Base-by-base conservation (phyloP, 1,284 basidiomycete genomes). In the Sporisorium scitamineum region DNA sequence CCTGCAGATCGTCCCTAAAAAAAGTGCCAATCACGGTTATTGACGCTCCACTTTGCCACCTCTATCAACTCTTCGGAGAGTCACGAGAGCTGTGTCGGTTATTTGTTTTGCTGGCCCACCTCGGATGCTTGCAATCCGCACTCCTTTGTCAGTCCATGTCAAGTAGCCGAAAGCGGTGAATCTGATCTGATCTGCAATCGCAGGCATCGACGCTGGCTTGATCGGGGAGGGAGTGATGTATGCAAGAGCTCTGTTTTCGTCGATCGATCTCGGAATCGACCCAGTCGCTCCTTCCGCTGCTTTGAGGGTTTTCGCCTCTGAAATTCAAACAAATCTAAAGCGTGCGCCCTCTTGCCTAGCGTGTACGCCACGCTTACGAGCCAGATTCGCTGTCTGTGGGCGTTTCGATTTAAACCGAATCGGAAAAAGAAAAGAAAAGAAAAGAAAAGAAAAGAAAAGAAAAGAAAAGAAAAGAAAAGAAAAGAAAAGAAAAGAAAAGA, bases 31-130 rank as follows among this genome's bases (percentile, higher is more conserved):
- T n/a, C 34, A 31, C 69, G 69, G 69, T 37, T 70, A 70, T 58
- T 48, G 42, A 58, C 68, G 68, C 68, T 70, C 68, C 68, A 70
- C 68, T 32, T 64, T 27, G 5, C 26, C 27, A 8, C 11, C 24
- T 16, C n/a, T 16, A 5, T 13, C 27, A 16, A 2, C 27, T 18
- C 18, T 47, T 29, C 20, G n/a, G 26, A 41, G 39, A 42, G 41
- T 42, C 41, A 42, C 41, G 41, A 42, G 41, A 3, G 18, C 22
- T 29, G 24, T 48, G 22, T 24, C 47, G 47, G 47, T 18, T 48
- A 48, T 48, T 48, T 48, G 47, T 24, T 16, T 22, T 13, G 44
- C 22, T 45, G 22, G 22, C 42, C 26, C 34, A 13, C 5, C 26
- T 29, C 45, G 45, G 45, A 47, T 47, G 45, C 45, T 27, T 47